Conservation (phyloP, 306 rosid genomes). For the Quillaja saponaria region DNA sequence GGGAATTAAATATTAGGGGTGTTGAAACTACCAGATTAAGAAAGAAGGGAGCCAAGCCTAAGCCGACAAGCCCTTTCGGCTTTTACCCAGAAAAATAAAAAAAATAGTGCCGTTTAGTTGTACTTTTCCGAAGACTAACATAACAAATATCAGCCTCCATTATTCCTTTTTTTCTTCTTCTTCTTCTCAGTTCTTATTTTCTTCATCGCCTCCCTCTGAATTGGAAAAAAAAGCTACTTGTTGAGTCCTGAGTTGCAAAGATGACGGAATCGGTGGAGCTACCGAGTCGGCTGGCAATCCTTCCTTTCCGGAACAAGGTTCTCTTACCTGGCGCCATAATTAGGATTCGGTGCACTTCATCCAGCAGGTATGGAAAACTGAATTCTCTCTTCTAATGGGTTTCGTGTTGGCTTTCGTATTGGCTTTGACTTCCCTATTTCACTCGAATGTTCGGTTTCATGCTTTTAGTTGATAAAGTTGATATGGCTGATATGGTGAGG, state of each 20-base stretch:
- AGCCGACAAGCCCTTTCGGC: neutral
- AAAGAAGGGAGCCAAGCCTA: too few relatives aligned
- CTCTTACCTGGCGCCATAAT: constrained; percentile 95
- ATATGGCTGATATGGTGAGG: neutral
- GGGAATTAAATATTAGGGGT: too few relatives aligned
- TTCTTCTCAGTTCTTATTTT: neutral
- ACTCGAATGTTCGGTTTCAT: neutral
- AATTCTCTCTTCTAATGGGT: neutral
- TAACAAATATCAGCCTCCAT: neutral
- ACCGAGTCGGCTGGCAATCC: constrained; percentile 92
- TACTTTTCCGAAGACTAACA: neutral
- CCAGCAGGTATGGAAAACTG: constrained; percentile 61
- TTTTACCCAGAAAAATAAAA: neutral
- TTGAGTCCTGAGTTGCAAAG: constrained; percentile 26
- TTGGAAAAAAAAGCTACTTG: neutral
- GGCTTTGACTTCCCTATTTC: neutral
- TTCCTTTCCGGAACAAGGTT: constrained; percentile 96
- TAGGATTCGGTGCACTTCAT: constrained; percentile 95
- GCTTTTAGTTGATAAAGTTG: neutral
- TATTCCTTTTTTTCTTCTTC: neutral
- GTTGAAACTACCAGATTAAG: too few relatives aligned
- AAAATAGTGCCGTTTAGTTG: neutral
- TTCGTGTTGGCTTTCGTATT: neutral
- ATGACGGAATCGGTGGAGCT: constrained; percentile 93
- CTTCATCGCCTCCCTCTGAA: neutral